phyloP scores from a whole-genome alignment of 768 basidiomycete species.

The Amanita jacksonii region DNA sequence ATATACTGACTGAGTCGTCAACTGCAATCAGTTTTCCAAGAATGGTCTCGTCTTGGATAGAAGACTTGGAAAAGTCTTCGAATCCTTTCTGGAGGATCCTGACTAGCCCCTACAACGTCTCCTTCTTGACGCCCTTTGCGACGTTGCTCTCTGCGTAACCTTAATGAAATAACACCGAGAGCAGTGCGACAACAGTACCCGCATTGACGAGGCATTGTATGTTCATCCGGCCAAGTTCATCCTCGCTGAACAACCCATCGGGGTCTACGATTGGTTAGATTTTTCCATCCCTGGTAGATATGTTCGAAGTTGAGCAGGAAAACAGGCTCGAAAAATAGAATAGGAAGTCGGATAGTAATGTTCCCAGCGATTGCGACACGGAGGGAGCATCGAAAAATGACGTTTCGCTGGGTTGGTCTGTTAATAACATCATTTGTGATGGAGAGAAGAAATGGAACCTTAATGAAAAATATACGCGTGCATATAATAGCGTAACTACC shows the following conservation, averaged over 20 bases:
- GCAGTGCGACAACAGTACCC: slow-evolving; percentile 18
- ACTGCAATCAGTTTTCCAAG: slow-evolving; percentile 20
- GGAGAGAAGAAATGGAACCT: slow-evolving; percentile 30
- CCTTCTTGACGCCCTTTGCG: slow-evolving; percentile 23
- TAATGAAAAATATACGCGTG: slow-evolving; percentile 59
- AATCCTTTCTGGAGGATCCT: slow-evolving; percentile 26
- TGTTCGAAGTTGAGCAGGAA: slow-evolving; percentile 29
- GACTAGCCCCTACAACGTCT: slow-evolving; percentile 18
- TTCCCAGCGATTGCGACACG: slow-evolving; percentile 43
- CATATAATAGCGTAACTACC: slow-evolving; percentile 60
- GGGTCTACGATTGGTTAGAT: slow-evolving; percentile 24
- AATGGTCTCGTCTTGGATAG: slow-evolving; percentile 12
- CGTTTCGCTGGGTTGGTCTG: slow-evolving; percentile 57
- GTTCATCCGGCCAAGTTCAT: slow-evolving; percentile 19
- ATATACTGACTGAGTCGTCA: slow-evolving; percentile 4
- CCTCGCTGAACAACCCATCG: slow-evolving; percentile 22
- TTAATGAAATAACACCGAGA: neutral
- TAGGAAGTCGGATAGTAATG: slow-evolving; percentile 55
- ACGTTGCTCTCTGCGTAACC: slow-evolving; percentile 28
- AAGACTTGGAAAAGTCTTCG: slow-evolving; percentile 14
- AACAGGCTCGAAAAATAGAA: slow-evolving; percentile 49
- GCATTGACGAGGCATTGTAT: slow-evolving; percentile 35
- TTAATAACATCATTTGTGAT: neutral
- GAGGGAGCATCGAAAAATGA: slow-evolving; percentile 36
- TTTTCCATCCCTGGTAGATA: slow-evolving; percentile 27